Evolutionary conservation across 2,329 filamentous ascomycete genomes (phyloP), one percentile per base, ranked within the genome.

Genomic region (Pseudogymnoascus sp.): DNA sequence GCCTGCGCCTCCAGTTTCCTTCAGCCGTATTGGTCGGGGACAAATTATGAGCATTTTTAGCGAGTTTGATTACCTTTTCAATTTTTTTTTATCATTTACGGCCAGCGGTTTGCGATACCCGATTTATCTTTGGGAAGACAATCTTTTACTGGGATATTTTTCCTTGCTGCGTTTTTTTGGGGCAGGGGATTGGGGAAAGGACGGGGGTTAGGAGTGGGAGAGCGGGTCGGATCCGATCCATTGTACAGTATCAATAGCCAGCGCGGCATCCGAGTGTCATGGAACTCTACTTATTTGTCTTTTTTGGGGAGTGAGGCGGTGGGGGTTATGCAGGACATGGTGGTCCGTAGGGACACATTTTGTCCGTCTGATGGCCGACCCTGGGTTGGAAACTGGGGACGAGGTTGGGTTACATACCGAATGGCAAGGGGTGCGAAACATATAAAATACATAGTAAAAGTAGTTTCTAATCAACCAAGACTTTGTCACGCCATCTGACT

Each of bases 41-140:
- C 47, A 19, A 33, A 56, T 56, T 56, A 56, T 56, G 47, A 56
- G 47, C 47, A 56, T 56, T 31, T 53, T 56, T 56, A 56, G 47
- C 47, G 47, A 56, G 47, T 56, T 56, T 56, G n/a, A 19, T 31
- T 31, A 53, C 26, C 21, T 5, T 26, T 44, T 2, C 11, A 19
- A 10, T 13, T 44, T 16, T 11, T 11, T 8, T 44, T 21, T 10
- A 7, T n/a, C n/a, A 19, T 56, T 56, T 56, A 56, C 47, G 26
- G 26, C 47, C 47, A 56, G 47, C 47, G 47, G 47, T 56, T 56
- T 33, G 47, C 47, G 47, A 56, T 56, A 33, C 47, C 26, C 47
- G 47, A 56, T 33, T 31, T 56, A 56, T 56, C 33, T 33, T 56
- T 56, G 47, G 47, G 47, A 33, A 31, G 13, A 33, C 47, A 33